Base-by-base conservation (phyloP, 2,329 filamentous ascomycete species). In the Ophiostoma quercus region DNA sequence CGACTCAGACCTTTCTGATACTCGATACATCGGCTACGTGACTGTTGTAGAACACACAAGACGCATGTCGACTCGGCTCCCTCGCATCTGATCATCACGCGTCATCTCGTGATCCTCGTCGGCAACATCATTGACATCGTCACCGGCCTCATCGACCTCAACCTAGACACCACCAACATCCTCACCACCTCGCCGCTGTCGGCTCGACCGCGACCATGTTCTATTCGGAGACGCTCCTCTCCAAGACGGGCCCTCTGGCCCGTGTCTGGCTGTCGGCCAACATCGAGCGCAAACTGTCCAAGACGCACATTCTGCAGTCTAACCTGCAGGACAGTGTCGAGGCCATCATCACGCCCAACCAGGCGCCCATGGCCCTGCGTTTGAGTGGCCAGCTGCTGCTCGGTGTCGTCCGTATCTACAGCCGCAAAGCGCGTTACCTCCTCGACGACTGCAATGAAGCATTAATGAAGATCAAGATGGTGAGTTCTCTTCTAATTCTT, bases 261-360 rank as follows among this genome's bases (percentile, higher is more conserved):
- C 92, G 93, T 78, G 94, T 98, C 82, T 99, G 95, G 95, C 87
- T 98, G 72, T 97, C 95, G 41, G 93, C 95, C 83, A 99, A 98
- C 81, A 85, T 98, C 74, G 95, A 98, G 86, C 93, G 94, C 84
- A 99, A 98, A 83, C 88, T 99, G 72, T 96, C 94, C 75, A 99
- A 99, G 82, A 93, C 92, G 73, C 93, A 97, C 77, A 95, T 98
- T 74, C 80, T 99, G 73, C 92, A 97, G 78, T 94, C 94, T 71
- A 96, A 97, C 81, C 91, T 99, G 75, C 91, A 94, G 76, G 92
- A 93, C 82, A 97, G 94, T 80, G 94, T 99, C 74, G 91, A 92
- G 79, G 92, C 93, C 75, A 99, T 99, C 79, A 95, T 98, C 74
- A 92, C 92, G 71, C 92, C 92, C 67, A 92, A 90, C 74, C 92